Evolutionary conservation across 2,329 filamentous ascomycete genomes (phyloP), one percentile per base, ranked within the genome.

Genomic region (Arthrobotrys sinensis): DNA sequence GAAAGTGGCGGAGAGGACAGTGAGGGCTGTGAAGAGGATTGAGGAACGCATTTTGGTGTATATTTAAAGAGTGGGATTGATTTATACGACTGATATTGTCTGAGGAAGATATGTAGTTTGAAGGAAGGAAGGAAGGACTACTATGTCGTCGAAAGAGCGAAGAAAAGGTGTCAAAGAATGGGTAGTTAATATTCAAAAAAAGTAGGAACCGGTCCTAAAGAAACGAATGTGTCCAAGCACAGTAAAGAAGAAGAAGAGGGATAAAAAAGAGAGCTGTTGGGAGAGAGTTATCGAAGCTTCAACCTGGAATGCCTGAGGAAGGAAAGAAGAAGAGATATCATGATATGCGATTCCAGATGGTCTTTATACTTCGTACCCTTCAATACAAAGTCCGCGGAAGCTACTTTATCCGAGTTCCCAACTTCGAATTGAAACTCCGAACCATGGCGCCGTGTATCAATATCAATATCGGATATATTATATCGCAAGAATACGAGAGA

Each of bases 221-320:
- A 78, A 78, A 40, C 52, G 67, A 72, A 72, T 62, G 67, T 78
- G 55, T 40, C 70, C 66, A 71, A 77, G 66, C 52, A 71, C 50
- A 67, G 52, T 40, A 48, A 36, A 28, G 28, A 57, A 36, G n/a
- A 50, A 19, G 32, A 65, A 8, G 45, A 50, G 14, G 10, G 21
- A 52, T 4, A 38, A 55, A 28, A 60, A 32, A 43, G 19, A 43
- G 52, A 57, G 12, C 16, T 70, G 57, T 46, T 76, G 32, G 38
- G 50, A 40, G 14, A 28, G 2, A 4, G 24, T 28, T 66, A 38
- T 75, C 69, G 75, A 72, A 78, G 75, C 67, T 78, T 78, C 75
- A 78, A 78, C 75, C 75, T 78, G 67, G 67, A 78, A 78, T 78
- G 75, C 75, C 67, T 78, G 32, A 36, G 46, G 67, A 78, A 46